These are phyloP conservation scores for Suillus hirtellus DNA, from an alignment of 768 basidiomycete species.

Conservation along the genomic window DNA sequence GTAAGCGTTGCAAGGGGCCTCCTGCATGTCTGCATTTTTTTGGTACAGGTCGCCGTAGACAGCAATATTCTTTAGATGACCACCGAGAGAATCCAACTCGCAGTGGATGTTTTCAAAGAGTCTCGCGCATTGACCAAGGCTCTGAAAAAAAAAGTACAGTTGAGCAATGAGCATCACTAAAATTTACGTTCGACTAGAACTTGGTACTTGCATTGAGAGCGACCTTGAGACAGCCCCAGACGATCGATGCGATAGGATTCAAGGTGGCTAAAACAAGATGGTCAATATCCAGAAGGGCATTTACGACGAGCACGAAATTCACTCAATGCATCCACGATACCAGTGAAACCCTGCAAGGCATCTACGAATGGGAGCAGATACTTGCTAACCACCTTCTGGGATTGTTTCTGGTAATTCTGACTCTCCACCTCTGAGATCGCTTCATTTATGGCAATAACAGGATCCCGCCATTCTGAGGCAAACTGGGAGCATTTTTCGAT, in stretches of 20 bases:
- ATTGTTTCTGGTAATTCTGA: too few species aligned
- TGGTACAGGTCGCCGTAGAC: constrained; percentile 20
- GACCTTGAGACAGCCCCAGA: neutral
- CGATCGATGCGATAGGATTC: neutral
- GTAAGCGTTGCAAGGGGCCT: constrained; percentile 19
- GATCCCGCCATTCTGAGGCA: too few species aligned
- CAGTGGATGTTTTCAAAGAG: constrained; percentile 25
- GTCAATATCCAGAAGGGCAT: too few species aligned
- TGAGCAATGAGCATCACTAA: constrained; percentile 10
- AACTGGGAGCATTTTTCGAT: too few species aligned
- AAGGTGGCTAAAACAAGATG: too few species aligned
- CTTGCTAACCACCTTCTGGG: too few species aligned
- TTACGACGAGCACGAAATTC: too few species aligned
- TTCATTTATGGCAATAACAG: too few species aligned
- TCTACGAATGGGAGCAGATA: too few species aligned
- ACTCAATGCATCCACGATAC: too few species aligned
- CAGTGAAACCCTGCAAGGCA: too few species aligned
- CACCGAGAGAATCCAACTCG: constrained; percentile 16
- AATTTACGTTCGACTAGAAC: neutral
- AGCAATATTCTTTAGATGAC: constrained; percentile 17
- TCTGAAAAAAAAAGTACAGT: constrained; percentile 9
- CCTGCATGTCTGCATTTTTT: constrained; percentile 16
- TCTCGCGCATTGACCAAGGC: constrained; percentile 5
- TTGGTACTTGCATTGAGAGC: neutral
- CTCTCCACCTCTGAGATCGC: too few species aligned